These are phyloP conservation scores for Yamadazyma friedrichii DNA, from an alignment of 1,139 yeast species.

Conservation along the genomic window DNA sequence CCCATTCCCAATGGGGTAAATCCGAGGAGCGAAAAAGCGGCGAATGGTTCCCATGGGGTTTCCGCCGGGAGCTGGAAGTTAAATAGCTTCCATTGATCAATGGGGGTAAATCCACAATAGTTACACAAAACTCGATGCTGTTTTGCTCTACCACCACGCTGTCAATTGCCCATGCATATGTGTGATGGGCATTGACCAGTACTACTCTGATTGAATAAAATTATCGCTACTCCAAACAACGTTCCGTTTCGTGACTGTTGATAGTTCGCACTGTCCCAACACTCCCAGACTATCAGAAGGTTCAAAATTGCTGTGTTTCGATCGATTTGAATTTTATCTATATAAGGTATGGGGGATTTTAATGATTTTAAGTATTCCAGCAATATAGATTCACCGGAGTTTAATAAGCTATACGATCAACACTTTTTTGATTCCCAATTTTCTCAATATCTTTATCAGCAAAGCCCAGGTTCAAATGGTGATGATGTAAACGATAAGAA, in stretches of 20 bases:
- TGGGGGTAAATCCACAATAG: too few species aligned
- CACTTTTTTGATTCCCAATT: conserved; percentile 10
- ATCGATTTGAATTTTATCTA: neutral
- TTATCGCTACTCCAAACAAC: too few species aligned
- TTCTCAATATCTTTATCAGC: conserved; percentile 2
- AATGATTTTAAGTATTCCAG: neutral
- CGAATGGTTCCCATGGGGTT: too few species aligned
- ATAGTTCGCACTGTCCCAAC: conserved; percentile 1
- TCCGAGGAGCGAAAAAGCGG: too few species aligned
- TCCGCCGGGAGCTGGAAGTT: too few species aligned
- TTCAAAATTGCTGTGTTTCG: neutral
- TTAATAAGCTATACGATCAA: conserved; percentile 13
- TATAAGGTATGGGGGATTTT: conserved; percentile 3
- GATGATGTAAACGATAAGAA: neutral
- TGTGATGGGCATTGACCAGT: too few species aligned
- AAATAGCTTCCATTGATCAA: too few species aligned
- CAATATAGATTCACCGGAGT: conserved; percentile 9
- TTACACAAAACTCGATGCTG: too few species aligned
- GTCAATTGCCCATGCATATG: too few species aligned
- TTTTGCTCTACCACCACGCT: too few species aligned
- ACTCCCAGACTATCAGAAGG: neutral
- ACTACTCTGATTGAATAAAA: too few species aligned
- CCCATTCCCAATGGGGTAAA: too few species aligned
- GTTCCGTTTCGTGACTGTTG: neutral
- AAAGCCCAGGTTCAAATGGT: neutral